A percentile compares a stretch with the other conserved stretches of the same genome.
These are phyloP conservation scores for Solanum dulcamara DNA, from an alignment of 257 asterid species.

Conservation along the genomic window DNA sequence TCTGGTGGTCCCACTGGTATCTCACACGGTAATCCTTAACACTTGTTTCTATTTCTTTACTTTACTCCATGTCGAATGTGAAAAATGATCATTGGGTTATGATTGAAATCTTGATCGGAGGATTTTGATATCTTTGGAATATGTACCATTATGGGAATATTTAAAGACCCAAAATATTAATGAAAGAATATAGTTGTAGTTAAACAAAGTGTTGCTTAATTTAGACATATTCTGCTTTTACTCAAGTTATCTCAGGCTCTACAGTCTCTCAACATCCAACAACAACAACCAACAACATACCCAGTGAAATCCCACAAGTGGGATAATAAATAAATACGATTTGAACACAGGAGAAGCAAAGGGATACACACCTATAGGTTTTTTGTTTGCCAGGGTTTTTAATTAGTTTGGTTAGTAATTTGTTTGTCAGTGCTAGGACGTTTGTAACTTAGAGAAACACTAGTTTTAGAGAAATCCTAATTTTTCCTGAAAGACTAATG, in stretches of 20 bases:
- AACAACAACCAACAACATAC: too few relatives aligned
- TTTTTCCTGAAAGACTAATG: not conserved
- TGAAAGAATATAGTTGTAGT: too few relatives aligned
- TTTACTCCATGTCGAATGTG: not conserved
- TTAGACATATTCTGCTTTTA: too few relatives aligned
- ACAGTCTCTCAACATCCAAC: too few relatives aligned
- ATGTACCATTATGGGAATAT: too few relatives aligned
- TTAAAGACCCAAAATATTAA: too few relatives aligned
- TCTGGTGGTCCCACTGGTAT: conserved; percentile 54
- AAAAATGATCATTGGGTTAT: not conserved
- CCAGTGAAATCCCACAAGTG: too few relatives aligned
- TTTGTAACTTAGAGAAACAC: not conserved
- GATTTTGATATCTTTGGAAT: too few relatives aligned
- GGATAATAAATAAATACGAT: too few relatives aligned
- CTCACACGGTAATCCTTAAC: conserved; percentile 70
- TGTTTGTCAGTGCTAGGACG: not conserved
- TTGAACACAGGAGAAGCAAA: too few relatives aligned
- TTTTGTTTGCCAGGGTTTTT: not conserved
- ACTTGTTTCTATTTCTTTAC: not conserved
- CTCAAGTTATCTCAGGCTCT: too few relatives aligned
- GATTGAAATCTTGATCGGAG: not conserved
- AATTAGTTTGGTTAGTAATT: not conserved
- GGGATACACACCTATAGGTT: not conserved
- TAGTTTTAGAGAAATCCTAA: not conserved
- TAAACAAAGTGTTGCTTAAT: too few relatives aligned